Conservation (phyloP, 176 grass and related monocot genomes). For the Oryza nivara region DNA sequence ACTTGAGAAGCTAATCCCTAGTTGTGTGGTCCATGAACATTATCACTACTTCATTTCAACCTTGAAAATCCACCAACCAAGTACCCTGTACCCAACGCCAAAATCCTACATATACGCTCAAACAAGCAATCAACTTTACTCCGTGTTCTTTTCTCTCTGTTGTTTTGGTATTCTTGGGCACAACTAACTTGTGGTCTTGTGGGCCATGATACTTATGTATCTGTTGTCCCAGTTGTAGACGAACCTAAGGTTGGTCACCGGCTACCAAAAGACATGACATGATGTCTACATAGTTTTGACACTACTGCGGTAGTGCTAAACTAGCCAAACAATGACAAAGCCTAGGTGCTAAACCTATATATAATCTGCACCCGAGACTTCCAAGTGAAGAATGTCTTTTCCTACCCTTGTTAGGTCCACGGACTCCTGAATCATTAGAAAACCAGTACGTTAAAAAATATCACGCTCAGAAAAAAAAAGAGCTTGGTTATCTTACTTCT, state of each 20-base stretch:
- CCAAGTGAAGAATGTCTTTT: slow-evolving; percentile 50
- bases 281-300: slow-evolving; percentile 31
- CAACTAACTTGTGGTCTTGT: slow-evolving; percentile 23
- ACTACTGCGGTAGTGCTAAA: neutral
- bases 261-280: neutral
- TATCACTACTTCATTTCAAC: neutral
- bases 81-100: neutral
- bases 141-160: slow-evolving; percentile 5
- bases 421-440: neutral
- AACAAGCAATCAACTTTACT: neutral
- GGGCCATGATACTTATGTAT: slow-evolving; percentile 18
- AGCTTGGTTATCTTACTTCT: neutral
- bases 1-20: neutral
- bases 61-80: slow-evolving; percentile 5
- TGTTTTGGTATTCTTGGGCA: neutral
- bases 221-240: neutral
- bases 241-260: neutral
- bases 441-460: neutral
- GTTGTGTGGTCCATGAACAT: neutral
- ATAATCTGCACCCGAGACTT: slow-evolving; percentile 37
- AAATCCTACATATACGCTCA: neutral
- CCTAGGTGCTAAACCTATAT: slow-evolving; percentile 29
- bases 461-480: neutral
- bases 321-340: slow-evolving; percentile 28
- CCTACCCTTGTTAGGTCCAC: slow-evolving; percentile 3